Percentiles rank a stretch among this genome's conserved stretches.
Evolutionary conservation across 2,329 filamentous ascomycete genomes (phyloP).

Genomic region (Cordyceps cateniannulata): DNA sequence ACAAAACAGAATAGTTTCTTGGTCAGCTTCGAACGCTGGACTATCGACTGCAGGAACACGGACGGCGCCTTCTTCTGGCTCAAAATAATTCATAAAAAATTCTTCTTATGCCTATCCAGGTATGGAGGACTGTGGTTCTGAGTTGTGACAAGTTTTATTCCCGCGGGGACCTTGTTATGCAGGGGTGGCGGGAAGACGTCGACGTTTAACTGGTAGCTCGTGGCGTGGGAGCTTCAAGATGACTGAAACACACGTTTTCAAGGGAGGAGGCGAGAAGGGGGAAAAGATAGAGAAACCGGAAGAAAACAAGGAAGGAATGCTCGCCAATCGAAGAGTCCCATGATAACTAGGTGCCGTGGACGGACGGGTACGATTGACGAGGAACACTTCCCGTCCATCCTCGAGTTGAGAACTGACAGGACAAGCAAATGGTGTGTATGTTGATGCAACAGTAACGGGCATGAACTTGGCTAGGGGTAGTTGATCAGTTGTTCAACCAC

Average conservation of each 20-base stretch:
- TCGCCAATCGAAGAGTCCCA: background rate
- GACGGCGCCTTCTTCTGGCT: too few species aligned
- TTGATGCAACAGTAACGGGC: background rate
- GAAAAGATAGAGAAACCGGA: background rate
- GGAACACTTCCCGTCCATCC: background rate
- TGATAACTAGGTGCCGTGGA: background rate
- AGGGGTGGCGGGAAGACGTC: too few species aligned
- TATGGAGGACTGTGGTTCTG: too few species aligned
- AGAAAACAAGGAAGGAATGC: background rate
- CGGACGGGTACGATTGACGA: background rate
- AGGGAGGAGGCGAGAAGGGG: background rate
- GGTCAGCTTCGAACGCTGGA: too few species aligned
- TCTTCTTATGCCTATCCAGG: too few species aligned
- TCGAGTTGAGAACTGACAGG: background rate
- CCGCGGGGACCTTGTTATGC: too few species aligned
- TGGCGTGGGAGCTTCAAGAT: background rate
- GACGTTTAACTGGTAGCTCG: background rate
- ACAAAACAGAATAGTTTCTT: too few species aligned
- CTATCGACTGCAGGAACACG: too few species aligned
- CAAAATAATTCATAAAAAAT: too few species aligned
- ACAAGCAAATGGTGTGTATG: background rate
- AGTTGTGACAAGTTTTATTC: too few species aligned
- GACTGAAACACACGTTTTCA: slow-evolving; percentile 3
- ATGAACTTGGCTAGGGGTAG: background rate
- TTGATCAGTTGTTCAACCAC: background rate